Base-by-base conservation (phyloP, 352 stramenopile genomes). In the Globisporangium uncinulatum region DNA sequence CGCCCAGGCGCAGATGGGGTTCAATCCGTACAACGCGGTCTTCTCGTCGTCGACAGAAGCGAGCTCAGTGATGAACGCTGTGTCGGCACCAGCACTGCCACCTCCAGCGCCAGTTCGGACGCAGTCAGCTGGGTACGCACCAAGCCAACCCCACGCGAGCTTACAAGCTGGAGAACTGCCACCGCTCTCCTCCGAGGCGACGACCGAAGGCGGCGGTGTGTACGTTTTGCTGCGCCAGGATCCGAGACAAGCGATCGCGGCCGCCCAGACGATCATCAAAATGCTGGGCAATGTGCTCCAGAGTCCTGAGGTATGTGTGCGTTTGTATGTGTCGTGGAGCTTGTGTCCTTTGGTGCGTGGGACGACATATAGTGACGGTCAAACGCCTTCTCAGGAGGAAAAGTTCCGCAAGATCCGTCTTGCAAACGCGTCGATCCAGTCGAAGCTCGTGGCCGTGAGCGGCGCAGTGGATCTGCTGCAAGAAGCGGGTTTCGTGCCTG, bases 401-500 rank as follows among this genome's bases (percentile, higher is more conserved):
- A 88, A 90, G 43, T 90, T 85, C 56, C 80, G 80, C 31, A 82
- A 77, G 47, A 68, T 88, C 56, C 75, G 80, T 14, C 56, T 90
- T 11, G 73, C 69, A 21, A 90, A 88, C 45, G 64, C 74, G 1
- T 51, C 57, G 20, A 86, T 90, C 51, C 77, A 90, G 56, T 61
- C 63, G 46, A 90, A 90, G 56, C 61, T 90, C n/a, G 71, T 87
- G 41, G 49, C 66, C 4, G 80, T 88, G 2, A 60, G 63, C 24
- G 80, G 77, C 32, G 75, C 77, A 41, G 51, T 83, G 9, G 77
- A 88, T 19, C 63, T 88, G 50, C 51, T 90, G n/a, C 46, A 56
- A 14, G 80, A 88, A 66, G 74, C 80, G 10, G 80, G 77, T 0
- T 88, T 90, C 43, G 63, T 41, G 10, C 63, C 62, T 44, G n/a